phyloP scores from a whole-genome alignment of 805 yeast genomes.

The Sporopachydermia quercuum region DNA sequence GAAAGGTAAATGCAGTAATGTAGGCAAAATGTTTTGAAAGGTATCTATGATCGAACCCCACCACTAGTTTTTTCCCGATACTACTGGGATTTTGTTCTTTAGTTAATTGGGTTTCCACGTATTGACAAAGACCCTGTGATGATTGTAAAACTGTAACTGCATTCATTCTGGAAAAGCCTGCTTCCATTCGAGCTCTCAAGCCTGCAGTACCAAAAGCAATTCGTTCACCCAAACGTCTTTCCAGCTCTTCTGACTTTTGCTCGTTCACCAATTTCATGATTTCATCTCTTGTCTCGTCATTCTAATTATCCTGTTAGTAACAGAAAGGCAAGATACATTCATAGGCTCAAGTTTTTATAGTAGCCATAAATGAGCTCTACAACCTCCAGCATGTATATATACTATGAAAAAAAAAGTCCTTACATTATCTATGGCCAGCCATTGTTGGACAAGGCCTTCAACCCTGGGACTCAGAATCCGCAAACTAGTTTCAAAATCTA shows the following conservation, averaged over 20 bases:
- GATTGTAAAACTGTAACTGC: conserved; percentile 82
- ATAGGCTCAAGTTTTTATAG: conserved; percentile 10
- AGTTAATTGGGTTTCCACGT: conserved; percentile 15
- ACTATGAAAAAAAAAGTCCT: conserved; percentile 7
- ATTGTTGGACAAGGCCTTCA: conserved; percentile 18
- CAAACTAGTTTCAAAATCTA: too few species aligned
- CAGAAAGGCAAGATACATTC: conserved; percentile 14
- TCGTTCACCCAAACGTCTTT: conserved; percentile 35
- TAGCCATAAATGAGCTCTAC: conserved; percentile 14
- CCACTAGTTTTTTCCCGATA: conserved; percentile 34
- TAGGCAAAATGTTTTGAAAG: conserved; percentile 70
- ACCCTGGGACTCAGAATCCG: too few species aligned
- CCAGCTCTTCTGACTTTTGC: conserved; percentile 29
- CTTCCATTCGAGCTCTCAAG: conserved; percentile 72
- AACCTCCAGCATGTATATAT: conserved; percentile 6
- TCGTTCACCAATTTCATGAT: conserved; percentile 28
- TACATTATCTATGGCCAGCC: conserved; percentile 26
- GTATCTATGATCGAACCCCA: conserved; percentile 88
- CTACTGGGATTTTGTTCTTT: conserved; percentile 19
- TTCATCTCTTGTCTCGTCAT: conserved; percentile 38
- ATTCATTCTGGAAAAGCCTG: conserved; percentile 84
- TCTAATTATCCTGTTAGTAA: conserved; percentile 23
- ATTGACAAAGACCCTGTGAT: conserved; percentile 62
- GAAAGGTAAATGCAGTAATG: conserved; percentile 61
- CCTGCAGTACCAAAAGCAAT: conserved; percentile 92